phyloP scores from a whole-genome alignment of 495 filamentous ascomycete genomes.

The Aspergillus campestris region DNA sequence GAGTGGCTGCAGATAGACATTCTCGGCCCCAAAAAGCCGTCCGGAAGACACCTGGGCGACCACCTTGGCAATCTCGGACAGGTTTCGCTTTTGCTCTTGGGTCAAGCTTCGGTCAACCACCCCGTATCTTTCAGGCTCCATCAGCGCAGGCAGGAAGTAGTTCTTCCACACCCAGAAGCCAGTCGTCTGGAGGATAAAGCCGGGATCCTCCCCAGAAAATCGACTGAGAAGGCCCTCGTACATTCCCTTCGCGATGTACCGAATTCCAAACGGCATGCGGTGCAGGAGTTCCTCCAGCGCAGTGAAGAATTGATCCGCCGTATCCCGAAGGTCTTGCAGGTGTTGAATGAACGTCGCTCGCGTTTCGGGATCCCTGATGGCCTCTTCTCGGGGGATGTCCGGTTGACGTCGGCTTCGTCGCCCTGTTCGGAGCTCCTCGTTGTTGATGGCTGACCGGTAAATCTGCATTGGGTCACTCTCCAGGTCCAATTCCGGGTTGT shows the following conservation, averaged over 20 bases:
- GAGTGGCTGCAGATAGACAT: slow-evolving; percentile 89
- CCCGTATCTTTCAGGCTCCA: slow-evolving; percentile 80
- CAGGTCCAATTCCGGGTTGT: slow-evolving; percentile 81
- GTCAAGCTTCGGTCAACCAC: slow-evolving; percentile 80
- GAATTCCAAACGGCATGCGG: slow-evolving; percentile 86
- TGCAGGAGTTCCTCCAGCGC: slow-evolving; percentile 74
- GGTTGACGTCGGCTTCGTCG: slow-evolving; percentile 67
- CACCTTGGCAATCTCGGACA: slow-evolving; percentile 85
- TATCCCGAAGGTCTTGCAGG: slow-evolving; percentile 84
- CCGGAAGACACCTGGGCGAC: slow-evolving; percentile 79
- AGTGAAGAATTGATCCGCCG: slow-evolving; percentile 79
- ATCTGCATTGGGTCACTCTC: slow-evolving; percentile 98
- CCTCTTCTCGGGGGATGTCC: slow-evolving; percentile 80
- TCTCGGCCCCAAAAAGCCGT: slow-evolving; percentile 82
- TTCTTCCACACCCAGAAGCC: slow-evolving; percentile 88
- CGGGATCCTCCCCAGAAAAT: slow-evolving; percentile 72
- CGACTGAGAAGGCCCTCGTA: slow-evolving; percentile 66
- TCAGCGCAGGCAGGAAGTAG: slow-evolving; percentile 83
- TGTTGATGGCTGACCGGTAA: slow-evolving; percentile 87
- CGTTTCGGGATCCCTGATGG: slow-evolving; percentile 89
- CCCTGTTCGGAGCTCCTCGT: slow-evolving; percentile 91
- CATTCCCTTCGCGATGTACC: slow-evolving; percentile 81
- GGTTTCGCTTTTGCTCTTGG: slow-evolving; percentile 86
- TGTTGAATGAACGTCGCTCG: slow-evolving; percentile 87
- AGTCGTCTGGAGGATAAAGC: slow-evolving; percentile 71